Conservation (phyloP, 345 rosid genomes). For the Gossypium australe region DNA sequence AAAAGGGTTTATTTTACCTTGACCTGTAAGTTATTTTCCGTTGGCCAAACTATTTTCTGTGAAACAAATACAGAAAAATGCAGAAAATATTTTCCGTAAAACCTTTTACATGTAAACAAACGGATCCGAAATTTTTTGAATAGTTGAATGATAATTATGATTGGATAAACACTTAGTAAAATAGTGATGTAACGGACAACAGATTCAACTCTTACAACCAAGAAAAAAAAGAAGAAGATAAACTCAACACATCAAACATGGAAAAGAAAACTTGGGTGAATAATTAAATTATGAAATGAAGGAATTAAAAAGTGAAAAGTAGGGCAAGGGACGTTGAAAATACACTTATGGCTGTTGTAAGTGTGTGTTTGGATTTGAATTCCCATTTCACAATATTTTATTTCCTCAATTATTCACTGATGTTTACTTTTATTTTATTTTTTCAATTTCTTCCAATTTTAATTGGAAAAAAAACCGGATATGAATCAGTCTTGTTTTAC, state of each 20-base stretch:
- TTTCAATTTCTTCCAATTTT: background rate
- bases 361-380: conserved; percentile 8
- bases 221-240: background rate
- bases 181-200: background rate
- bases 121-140: too few relatives aligned
- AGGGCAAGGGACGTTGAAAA: background rate
- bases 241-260: background rate
- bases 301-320: background rate
- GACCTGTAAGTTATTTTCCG: too few relatives aligned
- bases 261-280: background rate
- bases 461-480: background rate
- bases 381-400: background rate
- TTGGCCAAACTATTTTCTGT: too few relatives aligned
- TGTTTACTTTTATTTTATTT: background rate
- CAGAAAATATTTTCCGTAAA: too few relatives aligned
- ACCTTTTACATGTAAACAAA: too few relatives aligned
- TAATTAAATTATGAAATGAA: background rate
- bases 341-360: background rate
- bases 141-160: too few relatives aligned
- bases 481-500: too few relatives aligned
- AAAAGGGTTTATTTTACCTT: too few relatives aligned
- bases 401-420: too few relatives aligned
- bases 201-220: background rate
- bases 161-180: background rate
- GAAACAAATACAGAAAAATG: too few relatives aligned